Conservation (phyloP, 164 flowering plant genomes). For the Magnolia kwangsiensis region DNA sequence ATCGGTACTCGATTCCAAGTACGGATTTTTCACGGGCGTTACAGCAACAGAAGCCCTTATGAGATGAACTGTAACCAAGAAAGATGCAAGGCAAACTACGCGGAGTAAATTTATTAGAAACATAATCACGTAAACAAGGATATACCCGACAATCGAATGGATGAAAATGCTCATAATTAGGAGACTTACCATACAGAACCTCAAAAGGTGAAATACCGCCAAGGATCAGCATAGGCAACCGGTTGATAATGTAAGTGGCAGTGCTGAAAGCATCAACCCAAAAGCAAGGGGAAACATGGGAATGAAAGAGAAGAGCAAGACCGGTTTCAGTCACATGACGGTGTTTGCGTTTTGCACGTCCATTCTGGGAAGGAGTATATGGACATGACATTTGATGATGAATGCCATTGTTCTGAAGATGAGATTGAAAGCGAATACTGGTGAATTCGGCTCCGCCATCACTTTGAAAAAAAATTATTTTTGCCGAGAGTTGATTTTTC, state of each 20-base stretch:
- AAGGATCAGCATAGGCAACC: background rate
- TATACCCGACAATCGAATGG: background rate
- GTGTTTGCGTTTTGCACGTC: no score
- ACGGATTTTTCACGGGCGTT: no score
- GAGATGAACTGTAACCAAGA: background rate
- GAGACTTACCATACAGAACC: background rate
- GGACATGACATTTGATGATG: conserved; percentile 6
- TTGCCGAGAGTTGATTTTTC: no score
- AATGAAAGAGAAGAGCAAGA: background rate
- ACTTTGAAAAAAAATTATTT: no score
- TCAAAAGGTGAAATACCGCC: background rate
- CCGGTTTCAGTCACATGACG: background rate
- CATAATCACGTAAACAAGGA: background rate
- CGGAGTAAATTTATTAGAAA: background rate
- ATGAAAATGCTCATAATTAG: background rate
- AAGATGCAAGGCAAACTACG: background rate
- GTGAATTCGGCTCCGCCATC: no score
- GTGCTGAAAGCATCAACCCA: background rate
- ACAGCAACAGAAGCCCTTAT: background rate
- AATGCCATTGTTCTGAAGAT: background rate
- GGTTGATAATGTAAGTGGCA: background rate
- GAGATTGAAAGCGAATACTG: no score
- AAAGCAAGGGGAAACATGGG: background rate
- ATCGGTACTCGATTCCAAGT: no score
- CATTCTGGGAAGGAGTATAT: no score